phyloP scores from a whole-genome alignment of 371 early-diverging fungal species.

The Capillidium heterosporum region DNA sequence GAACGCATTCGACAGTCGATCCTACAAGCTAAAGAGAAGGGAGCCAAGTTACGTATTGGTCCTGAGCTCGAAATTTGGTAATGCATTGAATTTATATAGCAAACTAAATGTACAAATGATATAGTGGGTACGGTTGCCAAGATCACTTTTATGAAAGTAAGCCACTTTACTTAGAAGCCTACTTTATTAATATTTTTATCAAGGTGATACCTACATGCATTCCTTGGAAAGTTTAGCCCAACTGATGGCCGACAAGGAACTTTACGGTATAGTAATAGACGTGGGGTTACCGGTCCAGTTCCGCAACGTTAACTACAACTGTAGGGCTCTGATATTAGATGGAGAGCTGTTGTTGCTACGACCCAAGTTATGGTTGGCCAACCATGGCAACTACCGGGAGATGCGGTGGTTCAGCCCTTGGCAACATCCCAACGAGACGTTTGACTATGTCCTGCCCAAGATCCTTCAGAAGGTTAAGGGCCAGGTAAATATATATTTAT shows the following conservation, averaged over 20 bases:
- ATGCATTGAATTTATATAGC: neutral
- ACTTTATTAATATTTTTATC: neutral
- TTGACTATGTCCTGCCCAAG: conserved; percentile 60
- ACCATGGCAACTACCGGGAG: conserved; percentile 96
- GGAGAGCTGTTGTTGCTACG: conserved; percentile 78
- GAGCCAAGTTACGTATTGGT: conserved; percentile 76
- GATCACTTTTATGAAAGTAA: conserved; percentile 92
- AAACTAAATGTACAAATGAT: neutral
- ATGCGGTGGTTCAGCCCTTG: conserved; percentile 88
- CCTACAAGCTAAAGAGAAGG: conserved; percentile 52
- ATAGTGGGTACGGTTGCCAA: conserved; percentile 88
- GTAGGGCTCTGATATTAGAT: conserved; percentile 69
- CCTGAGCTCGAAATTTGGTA: conserved; percentile 93
- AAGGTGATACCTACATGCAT: conserved; percentile 82
- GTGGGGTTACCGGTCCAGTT: conserved; percentile 67
- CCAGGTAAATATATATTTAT: conserved; percentile 24
- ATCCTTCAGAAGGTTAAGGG: conserved; percentile 57
- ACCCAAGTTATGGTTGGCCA: conserved; percentile 86
- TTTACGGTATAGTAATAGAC: conserved; percentile 67
- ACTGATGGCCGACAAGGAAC: conserved; percentile 41
- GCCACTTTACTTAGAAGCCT: no score
- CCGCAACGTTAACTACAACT: conserved; percentile 75
- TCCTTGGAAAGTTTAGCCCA: conserved; percentile 80
- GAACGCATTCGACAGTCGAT: conserved; percentile 73
- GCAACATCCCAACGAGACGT: conserved; percentile 37